Base-by-base conservation (phyloP, 176 grass and related monocot species). In the barley (Hordeum vulgare) region DNA sequence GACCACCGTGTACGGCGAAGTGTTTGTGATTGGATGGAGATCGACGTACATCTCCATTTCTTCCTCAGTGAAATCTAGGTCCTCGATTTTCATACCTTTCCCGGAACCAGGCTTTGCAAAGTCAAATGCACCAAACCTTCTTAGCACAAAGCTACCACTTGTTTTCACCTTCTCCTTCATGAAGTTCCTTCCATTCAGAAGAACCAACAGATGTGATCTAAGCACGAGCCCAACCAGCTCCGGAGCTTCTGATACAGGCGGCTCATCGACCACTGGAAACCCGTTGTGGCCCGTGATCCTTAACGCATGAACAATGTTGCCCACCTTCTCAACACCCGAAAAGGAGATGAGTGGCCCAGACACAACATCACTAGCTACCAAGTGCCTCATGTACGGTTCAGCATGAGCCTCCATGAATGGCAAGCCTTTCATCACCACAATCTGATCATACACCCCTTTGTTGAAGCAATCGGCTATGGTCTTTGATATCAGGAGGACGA, bases 401-500 rank as follows among this genome's bases (percentile, higher is more conserved):
- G 91, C 89, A 90, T 96, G 93, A 78, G 93, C 91, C 81, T 99
- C 93, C 91, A 99, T 83, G 87, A 89, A 96, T 17, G 97, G 93
- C 74, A 99, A 84, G 28, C 97, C 97, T 89, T 99, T 99, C 93
- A 99, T 94, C 73, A 78, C 77, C 2, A 96, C 89, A 54, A 96
- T 99, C 74, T 96, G 93, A 61, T 99, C 97, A 74, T 96, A 96
- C 5, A 99, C 86, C 1, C 97, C 93, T 82, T 85, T 90, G 78
- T 94, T 99, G 59, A 99, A 99, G 85, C 89, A n/a, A 76, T 99
- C 93, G 0, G 93, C 97, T 75, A 96, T 91, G 18, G 93, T 94
- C 85, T 96, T 99, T 0, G 97, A 96, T 85, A 96, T 90, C 26
- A 99, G 89, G 74, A 96, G 93, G 66, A 99, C 97, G 11, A 99